Evolutionary conservation across 228 moss, liverwort and hornwort species (phyloP), one percentile per base, ranked within the genome.

Genomic region (Sphagnum magellanicum): DNA sequence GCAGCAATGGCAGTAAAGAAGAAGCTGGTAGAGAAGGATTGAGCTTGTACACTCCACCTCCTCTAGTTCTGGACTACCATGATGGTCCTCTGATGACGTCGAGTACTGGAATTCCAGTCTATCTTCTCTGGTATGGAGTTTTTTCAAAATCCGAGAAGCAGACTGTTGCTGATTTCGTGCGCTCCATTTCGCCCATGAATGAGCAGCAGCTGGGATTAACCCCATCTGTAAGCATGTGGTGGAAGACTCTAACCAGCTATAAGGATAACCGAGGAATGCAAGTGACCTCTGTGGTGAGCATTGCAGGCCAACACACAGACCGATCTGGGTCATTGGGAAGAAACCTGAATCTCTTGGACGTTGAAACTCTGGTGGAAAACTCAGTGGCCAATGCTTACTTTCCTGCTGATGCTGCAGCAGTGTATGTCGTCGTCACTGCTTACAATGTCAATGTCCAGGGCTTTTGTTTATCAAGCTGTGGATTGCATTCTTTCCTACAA

Each of bases 381-480:
- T 81, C 69, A 0, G 17, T 59, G 17, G 48, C 78, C 4, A 32
- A 32, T 32, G 76, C 14, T 65, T 83, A 46, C 53, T 14, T 49
- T 16, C 49, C 55, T 72, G 81, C 8, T 74, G 81, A 70, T 77
- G 16, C 77, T 4, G 65, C 77, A 0, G 84, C 81, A 7, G 50
- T 88, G 16, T 81, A 84, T 5, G 71, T 82, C 0, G 81, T 88
- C 46, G 67, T 88, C 49, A 84, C 88, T 4, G 64, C 82, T 1
- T 66, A 75, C 6, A 10, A 73, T 51, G 73, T 73, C 51, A 70
- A 74, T 16, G 84, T 88, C 46, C 73, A 84, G 46, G 84, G 79
- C 17, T 88, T 88, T 72, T 88, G 88, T 55, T 73, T 71, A 61
- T 81, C 84, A 32, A 49, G 79, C 9, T 88, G 88, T 51, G 88